Conservation (phyloP, 2,329 filamentous ascomycete genomes). For the Rhinocladiella mackenziei region DNA sequence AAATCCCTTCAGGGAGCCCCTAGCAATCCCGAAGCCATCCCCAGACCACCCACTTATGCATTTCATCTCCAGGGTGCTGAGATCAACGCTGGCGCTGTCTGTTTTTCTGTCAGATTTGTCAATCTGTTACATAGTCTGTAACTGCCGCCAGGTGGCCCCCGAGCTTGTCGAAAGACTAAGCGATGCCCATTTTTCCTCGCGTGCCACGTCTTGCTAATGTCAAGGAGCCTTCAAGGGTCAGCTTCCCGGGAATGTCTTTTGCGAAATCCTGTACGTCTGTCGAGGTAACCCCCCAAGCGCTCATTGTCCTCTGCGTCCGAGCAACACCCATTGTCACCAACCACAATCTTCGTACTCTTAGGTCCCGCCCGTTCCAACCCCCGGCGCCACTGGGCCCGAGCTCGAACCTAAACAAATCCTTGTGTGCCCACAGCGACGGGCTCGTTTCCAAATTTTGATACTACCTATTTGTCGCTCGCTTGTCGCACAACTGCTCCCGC, state of each 20-base stretch:
- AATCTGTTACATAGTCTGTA: background rate
- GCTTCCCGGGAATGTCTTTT: too few relatives aligned
- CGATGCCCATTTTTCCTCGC: background rate
- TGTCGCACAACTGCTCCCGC: constrained; percentile 3
- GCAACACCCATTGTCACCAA: background rate
- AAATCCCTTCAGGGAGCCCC: too few relatives aligned
- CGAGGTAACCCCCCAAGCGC: background rate
- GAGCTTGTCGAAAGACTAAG: too few relatives aligned
- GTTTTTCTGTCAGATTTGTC: background rate
- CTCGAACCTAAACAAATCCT: constrained; percentile 3
- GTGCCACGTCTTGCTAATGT: background rate
- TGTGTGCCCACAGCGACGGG: constrained; percentile 6
- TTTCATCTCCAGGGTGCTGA: constrained; percentile 19
- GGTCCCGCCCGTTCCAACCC: constrained; percentile 1
- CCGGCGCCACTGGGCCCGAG: constrained; percentile 7
- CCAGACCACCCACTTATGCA: constrained; percentile 9
- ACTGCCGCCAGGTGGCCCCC: too few relatives aligned
- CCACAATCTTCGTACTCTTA: background rate
- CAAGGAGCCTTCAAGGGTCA: background rate
- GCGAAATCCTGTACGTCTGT: background rate
- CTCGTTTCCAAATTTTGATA: constrained; percentile 14
- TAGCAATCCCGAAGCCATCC: too few relatives aligned
- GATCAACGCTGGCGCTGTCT: constrained; percentile 16
- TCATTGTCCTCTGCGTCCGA: background rate
- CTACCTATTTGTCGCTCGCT: background rate